A percentile compares a stretch with the other conserved stretches of the same genome.
phyloP scores from a whole-genome alignment of 2,329 filamentous ascomycete genomes.

The Botrytis deweyae region DNA sequence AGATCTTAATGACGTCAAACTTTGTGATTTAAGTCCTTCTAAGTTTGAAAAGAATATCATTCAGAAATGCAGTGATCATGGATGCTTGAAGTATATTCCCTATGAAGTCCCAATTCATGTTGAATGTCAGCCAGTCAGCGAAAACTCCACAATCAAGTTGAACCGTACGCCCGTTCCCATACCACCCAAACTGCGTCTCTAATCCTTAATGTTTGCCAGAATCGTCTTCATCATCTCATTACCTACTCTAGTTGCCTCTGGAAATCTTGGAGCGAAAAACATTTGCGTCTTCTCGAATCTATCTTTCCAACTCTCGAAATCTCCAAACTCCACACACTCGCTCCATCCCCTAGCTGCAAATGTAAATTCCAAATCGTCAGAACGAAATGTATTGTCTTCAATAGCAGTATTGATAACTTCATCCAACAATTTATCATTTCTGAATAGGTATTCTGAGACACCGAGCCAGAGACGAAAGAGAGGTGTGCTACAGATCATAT shows the following conservation, averaged over 20 bases:
- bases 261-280: slow-evolving; percentile 90
- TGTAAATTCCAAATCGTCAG: slow-evolving; percentile 94
- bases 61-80: neutral
- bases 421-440: slow-evolving; percentile 75
- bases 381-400: slow-evolving; percentile 87
- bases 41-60: neutral
- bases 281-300: slow-evolving; percentile 85
- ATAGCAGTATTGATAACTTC: slow-evolving; percentile 84
- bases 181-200: slow-evolving; percentile 1
- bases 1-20: neutral
- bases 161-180: neutral
- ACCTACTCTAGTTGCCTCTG: slow-evolving; percentile 80
- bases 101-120: neutral
- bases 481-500: slow-evolving; percentile 99
- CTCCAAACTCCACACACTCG: slow-evolving; percentile 84
- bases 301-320: slow-evolving; percentile 91
- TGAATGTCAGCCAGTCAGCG: neutral
- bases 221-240: slow-evolving; percentile 98
- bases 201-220: slow-evolving; percentile 67
- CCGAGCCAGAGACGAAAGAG: slow-evolving; percentile 95
- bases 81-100: neutral
- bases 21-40: neutral
- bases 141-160: slow-evolving; percentile 1
- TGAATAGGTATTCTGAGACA: slow-evolving; percentile 95
- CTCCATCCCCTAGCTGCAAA: slow-evolving; percentile 97